A percentile compares a stretch with the other conserved stretches of the same genome.
Evolutionary conservation across 805 yeast genomes (phyloP).

Genomic region (Yarrowia sp.): DNA sequence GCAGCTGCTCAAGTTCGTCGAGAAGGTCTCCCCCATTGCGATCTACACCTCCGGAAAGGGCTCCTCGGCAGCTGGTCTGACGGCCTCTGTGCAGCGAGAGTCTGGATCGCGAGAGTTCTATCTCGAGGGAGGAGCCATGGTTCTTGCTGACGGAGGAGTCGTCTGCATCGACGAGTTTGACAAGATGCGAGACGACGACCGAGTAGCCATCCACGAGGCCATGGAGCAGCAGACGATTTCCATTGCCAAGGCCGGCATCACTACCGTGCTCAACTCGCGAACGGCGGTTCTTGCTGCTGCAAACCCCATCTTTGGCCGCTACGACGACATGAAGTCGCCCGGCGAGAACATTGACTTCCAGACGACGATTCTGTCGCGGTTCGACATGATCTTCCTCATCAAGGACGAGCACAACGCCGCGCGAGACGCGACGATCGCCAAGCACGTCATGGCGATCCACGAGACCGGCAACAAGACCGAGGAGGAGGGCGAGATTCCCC

Average conservation of each 20-base stretch:
- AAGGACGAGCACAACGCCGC: slow-evolving; percentile 89
- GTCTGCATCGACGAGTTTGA: slow-evolving; percentile 99
- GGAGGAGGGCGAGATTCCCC: slow-evolving; percentile 75
- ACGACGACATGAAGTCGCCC: slow-evolving; percentile 92
- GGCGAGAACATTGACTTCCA: slow-evolving; percentile 98
- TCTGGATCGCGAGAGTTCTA: slow-evolving; percentile 81
- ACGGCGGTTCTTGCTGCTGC: slow-evolving; percentile 98
- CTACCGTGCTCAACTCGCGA: slow-evolving; percentile 92
- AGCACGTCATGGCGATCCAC: slow-evolving; percentile 92
- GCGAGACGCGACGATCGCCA: slow-evolving; percentile 85
- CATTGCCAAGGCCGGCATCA: slow-evolving; percentile 98
- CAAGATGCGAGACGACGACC: slow-evolving; percentile 97
- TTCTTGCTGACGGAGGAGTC: slow-evolving; percentile 98
- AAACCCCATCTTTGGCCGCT: slow-evolving; percentile 94
- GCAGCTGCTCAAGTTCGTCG: slow-evolving; percentile 90
- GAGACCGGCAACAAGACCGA: slow-evolving; percentile 64
- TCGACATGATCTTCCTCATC: slow-evolving; percentile 97
- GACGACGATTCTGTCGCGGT: slow-evolving; percentile 92
- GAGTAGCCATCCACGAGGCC: slow-evolving; percentile 99
- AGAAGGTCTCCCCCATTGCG: slow-evolving; percentile 89
- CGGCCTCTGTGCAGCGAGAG: slow-evolving; percentile 96
- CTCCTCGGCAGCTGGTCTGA: slow-evolving; percentile 98
- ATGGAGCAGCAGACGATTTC: slow-evolving; percentile 99
- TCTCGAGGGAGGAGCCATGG: slow-evolving; percentile 99
- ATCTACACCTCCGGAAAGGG: slow-evolving; percentile 99